These are phyloP conservation scores for Penicillium pancosmium DNA, from an alignment of 495 filamentous ascomycete genomes.

Conservation along the genomic window DNA sequence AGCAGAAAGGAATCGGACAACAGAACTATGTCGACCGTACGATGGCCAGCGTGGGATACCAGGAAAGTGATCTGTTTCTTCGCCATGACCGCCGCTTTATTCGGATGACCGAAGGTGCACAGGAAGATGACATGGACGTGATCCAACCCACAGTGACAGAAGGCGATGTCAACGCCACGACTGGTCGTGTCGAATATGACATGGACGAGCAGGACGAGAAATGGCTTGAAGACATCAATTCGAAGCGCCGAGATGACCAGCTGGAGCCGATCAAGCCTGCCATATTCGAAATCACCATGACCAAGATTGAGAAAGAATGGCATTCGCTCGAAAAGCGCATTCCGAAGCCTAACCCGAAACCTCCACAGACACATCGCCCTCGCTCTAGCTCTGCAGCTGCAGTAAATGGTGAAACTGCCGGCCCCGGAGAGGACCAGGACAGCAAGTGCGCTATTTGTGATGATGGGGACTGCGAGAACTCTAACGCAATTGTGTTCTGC, in stretches of 20 bases:
- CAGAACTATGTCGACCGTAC: constrained; percentile 82
- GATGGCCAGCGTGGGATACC: constrained; percentile 93
- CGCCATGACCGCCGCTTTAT: constrained; percentile 77
- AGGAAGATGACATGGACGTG: constrained; percentile 83
- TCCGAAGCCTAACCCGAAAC: constrained; percentile 93
- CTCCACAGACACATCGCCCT: constrained; percentile 86
- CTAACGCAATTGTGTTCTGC: constrained; percentile 98
- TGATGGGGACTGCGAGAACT: constrained; percentile 97
- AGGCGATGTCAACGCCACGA: constrained; percentile 58
- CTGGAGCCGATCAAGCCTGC: constrained; percentile 85
- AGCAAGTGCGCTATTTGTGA: constrained; percentile 98
- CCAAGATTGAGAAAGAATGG: constrained; percentile 99
- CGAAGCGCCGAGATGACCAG: constrained; percentile 67
- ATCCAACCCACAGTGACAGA: constrained; percentile 59
- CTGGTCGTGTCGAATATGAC: constrained; percentile 93
- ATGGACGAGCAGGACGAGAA: constrained; percentile 99
- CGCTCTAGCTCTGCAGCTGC: constrained; percentile 90
- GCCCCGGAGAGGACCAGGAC: constrained; percentile 87
- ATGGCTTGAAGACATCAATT: constrained; percentile 88
- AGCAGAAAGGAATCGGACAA: constrained; percentile 61
- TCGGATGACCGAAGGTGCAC: constrained; percentile 72
- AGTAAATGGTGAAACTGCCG: constrained; percentile 85
- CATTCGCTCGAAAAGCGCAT: constrained; percentile 94
- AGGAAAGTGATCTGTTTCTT: constrained; percentile 86
- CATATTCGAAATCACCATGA: constrained; percentile 96